A percentile compares a stretch with the other conserved stretches of the same genome.
phyloP scores from a whole-genome alignment of 2,329 filamentous ascomycete genomes.

The Botryotinia globosa region DNA sequence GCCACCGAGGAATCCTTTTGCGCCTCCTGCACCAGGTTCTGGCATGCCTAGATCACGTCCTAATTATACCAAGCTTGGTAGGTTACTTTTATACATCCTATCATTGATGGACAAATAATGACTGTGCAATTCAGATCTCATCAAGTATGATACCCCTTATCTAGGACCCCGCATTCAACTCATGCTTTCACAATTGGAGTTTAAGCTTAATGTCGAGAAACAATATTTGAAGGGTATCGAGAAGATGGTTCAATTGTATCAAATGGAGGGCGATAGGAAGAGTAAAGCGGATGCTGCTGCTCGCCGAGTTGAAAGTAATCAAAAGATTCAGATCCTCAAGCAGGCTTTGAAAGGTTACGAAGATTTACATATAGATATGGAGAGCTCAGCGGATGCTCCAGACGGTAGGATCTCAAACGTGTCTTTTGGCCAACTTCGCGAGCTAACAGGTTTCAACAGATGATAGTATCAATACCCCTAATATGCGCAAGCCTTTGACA shows the following conservation, averaged over 20 bases:
- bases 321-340: constrained; percentile 94
- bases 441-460: constrained; percentile 52
- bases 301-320: constrained; percentile 88
- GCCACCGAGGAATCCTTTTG: constrained; percentile 77
- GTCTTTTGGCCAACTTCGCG: constrained; percentile 1
- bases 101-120: constrained; percentile 21
- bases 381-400: constrained; percentile 66
- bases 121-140: constrained; percentile 65
- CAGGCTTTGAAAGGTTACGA: constrained; percentile 96
- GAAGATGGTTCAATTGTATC: constrained; percentile 97
- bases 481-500: constrained; percentile 91
- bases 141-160: constrained; percentile 96
- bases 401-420: constrained; percentile 62
- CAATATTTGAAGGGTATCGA: constrained; percentile 99
- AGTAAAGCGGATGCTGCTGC: constrained; percentile 91
- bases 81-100: constrained; percentile 35
- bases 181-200: constrained; percentile 97
- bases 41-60: constrained; percentile 71
- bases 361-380: constrained; percentile 92
- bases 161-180: constrained; percentile 96
- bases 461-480: constrained; percentile 93
- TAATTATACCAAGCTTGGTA: constrained; percentile 96
- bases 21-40: constrained; percentile 66
- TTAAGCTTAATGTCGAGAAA: constrained; percentile 97
- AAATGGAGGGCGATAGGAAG: constrained; percentile 95